phyloP scores from a whole-genome alignment of 2,329 filamentous ascomycete genomes.

The Trichoderma guizhouense region DNA sequence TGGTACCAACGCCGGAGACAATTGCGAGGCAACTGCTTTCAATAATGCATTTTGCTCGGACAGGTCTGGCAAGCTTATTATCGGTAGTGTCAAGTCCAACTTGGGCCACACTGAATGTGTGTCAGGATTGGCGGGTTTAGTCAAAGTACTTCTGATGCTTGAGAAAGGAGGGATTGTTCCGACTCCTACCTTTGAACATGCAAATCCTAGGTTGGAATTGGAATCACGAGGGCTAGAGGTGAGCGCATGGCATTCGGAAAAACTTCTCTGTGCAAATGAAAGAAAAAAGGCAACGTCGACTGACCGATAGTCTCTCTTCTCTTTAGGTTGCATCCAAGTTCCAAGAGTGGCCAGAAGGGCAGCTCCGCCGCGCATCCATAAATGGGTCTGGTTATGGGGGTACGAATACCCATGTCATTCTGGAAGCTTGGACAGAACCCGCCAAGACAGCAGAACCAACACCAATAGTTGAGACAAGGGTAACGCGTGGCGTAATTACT shows the following conservation, averaged over 20 bases:
- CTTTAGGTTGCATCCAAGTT: constrained; percentile 21
- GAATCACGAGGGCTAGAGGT: background rate
- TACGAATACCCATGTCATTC: constrained; percentile 24
- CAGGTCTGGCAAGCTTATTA: constrained; percentile 5
- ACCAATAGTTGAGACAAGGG: background rate
- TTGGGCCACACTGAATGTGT: constrained; percentile 17
- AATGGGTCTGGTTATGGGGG: constrained; percentile 27
- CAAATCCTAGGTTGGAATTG: constrained; percentile 4
- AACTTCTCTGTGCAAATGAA: background rate
- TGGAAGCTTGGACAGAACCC: constrained; percentile 19
- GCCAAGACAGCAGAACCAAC: background rate
- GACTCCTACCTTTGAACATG: constrained; percentile 4
- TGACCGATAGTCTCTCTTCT: background rate
- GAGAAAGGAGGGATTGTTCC: constrained; percentile 16
- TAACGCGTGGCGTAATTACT: background rate
- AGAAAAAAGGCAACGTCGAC: background rate
- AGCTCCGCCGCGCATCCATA: constrained; percentile 21
- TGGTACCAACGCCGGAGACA: constrained; percentile 18
- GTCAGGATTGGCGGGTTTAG: constrained; percentile 16
- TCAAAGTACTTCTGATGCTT: constrained; percentile 17
- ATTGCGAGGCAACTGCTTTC: constrained; percentile 13
- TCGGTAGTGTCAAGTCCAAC: constrained; percentile 17
- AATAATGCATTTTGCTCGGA: constrained; percentile 7
- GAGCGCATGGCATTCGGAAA: background rate
- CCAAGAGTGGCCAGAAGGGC: constrained; percentile 18